Percentiles rank a stretch among this genome's conserved stretches.
phyloP scores from a whole-genome alignment of 345 rosid genomes.

The Brassica carinata region DNA sequence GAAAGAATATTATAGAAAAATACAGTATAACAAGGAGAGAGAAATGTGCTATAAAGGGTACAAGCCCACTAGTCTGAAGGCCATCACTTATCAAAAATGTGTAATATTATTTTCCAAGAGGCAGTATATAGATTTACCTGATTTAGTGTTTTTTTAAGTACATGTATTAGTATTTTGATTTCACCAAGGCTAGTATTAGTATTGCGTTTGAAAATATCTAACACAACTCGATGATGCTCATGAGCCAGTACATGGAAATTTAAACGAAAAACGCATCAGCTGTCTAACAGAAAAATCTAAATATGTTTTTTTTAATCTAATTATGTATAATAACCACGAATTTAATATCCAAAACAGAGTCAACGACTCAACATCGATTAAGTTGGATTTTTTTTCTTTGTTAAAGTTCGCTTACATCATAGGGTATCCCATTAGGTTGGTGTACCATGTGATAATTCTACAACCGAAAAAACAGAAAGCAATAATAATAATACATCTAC shows the following conservation, averaged over 20 bases:
- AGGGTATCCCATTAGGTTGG: constrained; percentile 39
- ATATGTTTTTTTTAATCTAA: no score
- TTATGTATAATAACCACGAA: neutral
- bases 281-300: constrained; percentile 6
- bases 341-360: constrained; percentile 23
- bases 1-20: constrained; percentile 31
- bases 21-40: constrained; percentile 34
- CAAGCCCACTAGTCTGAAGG: constrained; percentile 33
- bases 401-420: constrained; percentile 39
- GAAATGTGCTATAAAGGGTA: constrained; percentile 22
- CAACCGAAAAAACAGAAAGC: constrained; percentile 22
- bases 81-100: constrained; percentile 30
- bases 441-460: constrained; percentile 38
- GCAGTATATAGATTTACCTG: neutral
- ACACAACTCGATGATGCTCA: constrained; percentile 8
- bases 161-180: neutral
- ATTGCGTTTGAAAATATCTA: neutral
- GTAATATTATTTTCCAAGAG: constrained; percentile 13
- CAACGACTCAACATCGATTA: constrained; percentile 28
- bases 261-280: neutral
- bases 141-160: neutral
- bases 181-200: constrained; percentile 6
- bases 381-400: constrained; percentile 9
- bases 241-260: constrained; percentile 8
- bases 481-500: neutral